phyloP scores from a whole-genome alignment of 345 rosid genomes.

The Crucihimalaya himalaica region DNA sequence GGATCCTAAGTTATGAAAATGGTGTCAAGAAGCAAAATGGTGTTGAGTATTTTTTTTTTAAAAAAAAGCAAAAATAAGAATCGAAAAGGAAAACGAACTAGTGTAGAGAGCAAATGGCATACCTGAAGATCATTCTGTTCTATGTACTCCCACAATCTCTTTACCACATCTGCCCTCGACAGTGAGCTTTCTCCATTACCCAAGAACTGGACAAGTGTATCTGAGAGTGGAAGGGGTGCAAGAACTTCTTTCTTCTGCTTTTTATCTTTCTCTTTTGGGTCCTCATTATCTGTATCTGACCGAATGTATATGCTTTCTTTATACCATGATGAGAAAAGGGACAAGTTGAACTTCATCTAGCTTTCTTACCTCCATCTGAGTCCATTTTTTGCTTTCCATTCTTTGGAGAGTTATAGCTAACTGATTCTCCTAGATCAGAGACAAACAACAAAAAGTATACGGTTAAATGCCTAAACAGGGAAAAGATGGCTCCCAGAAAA shows the following conservation, averaged over 20 bases:
- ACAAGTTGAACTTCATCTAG: slow-evolving; percentile 15
- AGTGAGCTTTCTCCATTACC: slow-evolving; percentile 65
- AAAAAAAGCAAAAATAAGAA: no score
- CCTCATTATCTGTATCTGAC: slow-evolving; percentile 41
- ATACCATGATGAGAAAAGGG: slow-evolving; percentile 18
- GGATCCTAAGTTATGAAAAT: slow-evolving; percentile 49
- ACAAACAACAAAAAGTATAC: slow-evolving; percentile 15
- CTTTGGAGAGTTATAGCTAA: slow-evolving; percentile 26
- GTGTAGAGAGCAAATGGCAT: slow-evolving; percentile 28
- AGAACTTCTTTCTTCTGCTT: slow-evolving; percentile 58
- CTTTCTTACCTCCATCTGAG: slow-evolving; percentile 39
- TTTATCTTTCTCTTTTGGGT: slow-evolving; percentile 48
- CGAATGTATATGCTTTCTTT: slow-evolving; percentile 11
- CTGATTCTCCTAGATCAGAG: slow-evolving; percentile 38
- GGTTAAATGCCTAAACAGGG: background rate
- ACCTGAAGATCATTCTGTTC: slow-evolving; percentile 70
- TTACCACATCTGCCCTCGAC: slow-evolving; percentile 55
- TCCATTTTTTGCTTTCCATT: slow-evolving; percentile 39
- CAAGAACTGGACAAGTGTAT: slow-evolving; percentile 57
- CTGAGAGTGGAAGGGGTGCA: slow-evolving; percentile 62
- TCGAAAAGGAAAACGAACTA: no score
- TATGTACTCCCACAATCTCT: slow-evolving; percentile 67
- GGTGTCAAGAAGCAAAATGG: background rate
- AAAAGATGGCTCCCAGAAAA: background rate
- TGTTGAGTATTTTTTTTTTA: no score